Base-by-base conservation (phyloP, 352 stramenopile genomes). In the Phytopythium boreale region DNA sequence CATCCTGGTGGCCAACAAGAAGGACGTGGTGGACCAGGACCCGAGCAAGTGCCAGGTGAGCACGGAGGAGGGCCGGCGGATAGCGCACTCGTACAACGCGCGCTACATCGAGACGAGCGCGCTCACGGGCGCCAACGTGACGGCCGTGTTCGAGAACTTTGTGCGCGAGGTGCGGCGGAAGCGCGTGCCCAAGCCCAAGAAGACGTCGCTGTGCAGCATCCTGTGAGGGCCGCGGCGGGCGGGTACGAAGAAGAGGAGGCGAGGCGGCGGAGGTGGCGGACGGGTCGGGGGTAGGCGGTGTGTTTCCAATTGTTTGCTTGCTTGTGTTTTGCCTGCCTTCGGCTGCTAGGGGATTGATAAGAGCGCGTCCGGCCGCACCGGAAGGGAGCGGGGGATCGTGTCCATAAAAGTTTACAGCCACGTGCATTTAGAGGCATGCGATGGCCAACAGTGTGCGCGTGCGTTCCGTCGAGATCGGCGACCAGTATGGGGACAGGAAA, bases 1-100 rank as follows among this genome's bases (percentile, higher is more conserved):
- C 70, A 88, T 96, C 56, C 70, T 96, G 24, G 87, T 96, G 34
- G 88, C 87, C 56, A 96, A 96, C 74, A 96, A 96, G 70, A 95
- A 95, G 61, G 87, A 95, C 61, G 75, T 95, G 59, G 83, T 93
- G 31, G 86, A 95, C 62, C 77, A 87, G 44, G 84, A 95, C 61
- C 81, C 84, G 49, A 87, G 68, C 72, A 90, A 88, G 56, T 91
- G 82, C 71, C 83, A 93, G 76, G 84, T 95, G 69, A 92, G 81
- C 64, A 93, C 83, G 62, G 87, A 95, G 56, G 84, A 95, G 72
- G 87, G 87, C 8, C 76, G 83, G 56, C 80, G 83, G 65, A 90
- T 95, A 88, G 87, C 87, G 60, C 79, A 86, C 43, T 91, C 82
- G 55, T 96, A 93, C 72, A 94, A 93, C 61, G 87, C 87, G 61